Percentiles rank a stretch among this genome's conserved stretches.
These are phyloP conservation scores for Eucalyptus marginata DNA, from an alignment of 345 rosid genomes.

Conservation along the genomic window DNA sequence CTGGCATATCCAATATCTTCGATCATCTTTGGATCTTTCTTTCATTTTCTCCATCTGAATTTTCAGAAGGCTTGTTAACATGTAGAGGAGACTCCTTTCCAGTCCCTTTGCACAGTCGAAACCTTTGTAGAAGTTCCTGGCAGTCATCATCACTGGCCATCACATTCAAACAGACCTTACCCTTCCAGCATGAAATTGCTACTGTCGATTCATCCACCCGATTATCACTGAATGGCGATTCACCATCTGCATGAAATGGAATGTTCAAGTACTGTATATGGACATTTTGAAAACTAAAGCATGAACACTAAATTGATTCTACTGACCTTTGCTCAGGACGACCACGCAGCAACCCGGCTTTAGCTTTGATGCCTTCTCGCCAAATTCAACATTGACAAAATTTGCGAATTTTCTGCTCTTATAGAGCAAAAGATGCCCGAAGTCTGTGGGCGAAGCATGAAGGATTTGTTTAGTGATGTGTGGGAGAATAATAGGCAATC, in stretches of 20 bases:
- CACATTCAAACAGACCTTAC: slow-evolving; percentile 60
- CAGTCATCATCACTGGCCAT: slow-evolving; percentile 83
- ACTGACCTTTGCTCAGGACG: slow-evolving; percentile 46
- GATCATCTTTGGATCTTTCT: background rate
- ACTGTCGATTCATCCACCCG: slow-evolving; percentile 29
- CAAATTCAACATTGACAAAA: slow-evolving; percentile 51
- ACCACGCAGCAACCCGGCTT: slow-evolving; percentile 76
- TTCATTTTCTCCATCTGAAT: background rate
- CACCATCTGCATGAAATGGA: slow-evolving; percentile 16
- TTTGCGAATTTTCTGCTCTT: slow-evolving; percentile 65
- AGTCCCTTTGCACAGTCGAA: slow-evolving; percentile 24
- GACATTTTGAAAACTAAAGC: background rate
- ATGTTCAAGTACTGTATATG: background rate
- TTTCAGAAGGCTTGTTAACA: slow-evolving; percentile 1
- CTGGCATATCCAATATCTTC: background rate
- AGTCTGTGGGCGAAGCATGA: slow-evolving; percentile 44
- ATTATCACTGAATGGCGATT: slow-evolving; percentile 8
- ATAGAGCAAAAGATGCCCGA: slow-evolving; percentile 68
- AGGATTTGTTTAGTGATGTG: slow-evolving; percentile 78
- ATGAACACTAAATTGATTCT: background rate
- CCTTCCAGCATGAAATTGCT: slow-evolving; percentile 96
- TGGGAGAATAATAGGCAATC: slow-evolving; percentile 81
- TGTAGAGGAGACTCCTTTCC: slow-evolving; percentile 1
- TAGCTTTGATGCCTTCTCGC: slow-evolving; percentile 62
- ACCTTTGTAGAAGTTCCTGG: slow-evolving; percentile 68